Evolutionary conservation across 73 alveolate genomes (phyloP).

Genomic region (Tetrahymena malaccensis): DNA sequence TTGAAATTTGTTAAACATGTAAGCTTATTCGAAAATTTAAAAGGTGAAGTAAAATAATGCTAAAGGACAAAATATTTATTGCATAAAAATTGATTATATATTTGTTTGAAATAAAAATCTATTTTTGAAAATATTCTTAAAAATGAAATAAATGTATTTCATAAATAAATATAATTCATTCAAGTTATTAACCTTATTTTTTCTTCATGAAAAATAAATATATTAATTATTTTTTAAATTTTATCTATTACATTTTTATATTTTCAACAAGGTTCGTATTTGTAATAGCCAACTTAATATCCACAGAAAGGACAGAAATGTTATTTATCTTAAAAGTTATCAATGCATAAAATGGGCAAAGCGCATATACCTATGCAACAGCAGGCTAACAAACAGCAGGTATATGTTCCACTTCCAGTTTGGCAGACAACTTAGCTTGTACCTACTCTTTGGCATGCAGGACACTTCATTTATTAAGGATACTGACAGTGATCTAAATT

Average conservation of each 20-base stretch:
- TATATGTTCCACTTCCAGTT: not conserved
- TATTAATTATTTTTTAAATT: too few relatives aligned
- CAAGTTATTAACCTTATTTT: too few relatives aligned
- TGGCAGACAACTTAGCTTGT: not conserved
- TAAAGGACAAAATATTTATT: too few relatives aligned
- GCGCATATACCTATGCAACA: not conserved
- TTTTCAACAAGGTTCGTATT: not conserved
- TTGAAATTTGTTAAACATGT: too few relatives aligned
- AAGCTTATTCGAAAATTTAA: too few relatives aligned
- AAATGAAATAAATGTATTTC: too few relatives aligned
- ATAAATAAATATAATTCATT: too few relatives aligned
- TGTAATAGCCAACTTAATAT: not conserved
- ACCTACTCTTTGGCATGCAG: not conserved
- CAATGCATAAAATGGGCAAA: not conserved
- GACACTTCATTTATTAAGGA: not conserved
- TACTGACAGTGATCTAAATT: not conserved
- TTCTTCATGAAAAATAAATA: not conserved
- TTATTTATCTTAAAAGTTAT: not conserved
- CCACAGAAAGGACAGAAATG: not conserved
- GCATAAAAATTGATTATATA: too few relatives aligned
- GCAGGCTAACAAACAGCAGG: not conserved
- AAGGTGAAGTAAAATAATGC: too few relatives aligned
- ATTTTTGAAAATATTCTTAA: too few relatives aligned
- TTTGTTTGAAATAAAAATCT: too few relatives aligned
- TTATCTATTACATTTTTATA: too few relatives aligned